These are phyloP conservation scores for Fraxinus paxiana DNA, from an alignment of 305 asterid genomes.

Conservation along the genomic window DNA sequence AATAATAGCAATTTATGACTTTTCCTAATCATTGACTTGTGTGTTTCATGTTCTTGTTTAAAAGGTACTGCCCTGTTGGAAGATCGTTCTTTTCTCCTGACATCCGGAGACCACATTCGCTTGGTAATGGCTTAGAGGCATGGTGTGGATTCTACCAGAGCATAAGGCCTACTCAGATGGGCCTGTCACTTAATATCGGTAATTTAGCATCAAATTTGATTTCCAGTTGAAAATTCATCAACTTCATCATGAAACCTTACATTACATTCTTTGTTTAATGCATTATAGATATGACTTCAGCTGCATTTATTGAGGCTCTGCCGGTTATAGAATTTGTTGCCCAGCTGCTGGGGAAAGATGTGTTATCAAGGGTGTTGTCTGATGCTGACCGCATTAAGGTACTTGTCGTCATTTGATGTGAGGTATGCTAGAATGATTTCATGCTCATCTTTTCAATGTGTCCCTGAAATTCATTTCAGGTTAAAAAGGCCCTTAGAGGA, in stretches of 20 bases:
- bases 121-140: slow-evolving; percentile 95
- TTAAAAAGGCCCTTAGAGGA: slow-evolving; percentile 94
- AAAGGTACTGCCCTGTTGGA: slow-evolving; percentile 88
- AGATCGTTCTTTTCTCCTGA: slow-evolving; percentile 88
- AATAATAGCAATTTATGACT: neutral
- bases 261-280: slow-evolving; percentile 16
- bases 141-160: slow-evolving; percentile 99
- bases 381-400: slow-evolving; percentile 95
- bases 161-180: slow-evolving; percentile 97
- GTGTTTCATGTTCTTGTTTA: neutral
- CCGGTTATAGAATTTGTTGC: slow-evolving; percentile 92
- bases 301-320: slow-evolving; percentile 94
- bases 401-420: neutral
- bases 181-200: slow-evolving; percentile 94
- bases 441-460: neutral
- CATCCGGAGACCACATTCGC: slow-evolving; percentile 75
- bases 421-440: neutral
- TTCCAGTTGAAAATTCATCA: neutral
- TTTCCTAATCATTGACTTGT: neutral
- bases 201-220: slow-evolving; percentile 2
- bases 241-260: neutral
- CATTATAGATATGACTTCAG: slow-evolving; percentile 85
- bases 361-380: slow-evolving; percentile 72
- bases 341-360: slow-evolving; percentile 88
- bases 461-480: slow-evolving; percentile 39